A percentile compares a stretch with the other conserved stretches of the same genome.
Evolutionary conservation across 805 yeast species (phyloP).

Genomic region (Yarrowia sp.): DNA sequence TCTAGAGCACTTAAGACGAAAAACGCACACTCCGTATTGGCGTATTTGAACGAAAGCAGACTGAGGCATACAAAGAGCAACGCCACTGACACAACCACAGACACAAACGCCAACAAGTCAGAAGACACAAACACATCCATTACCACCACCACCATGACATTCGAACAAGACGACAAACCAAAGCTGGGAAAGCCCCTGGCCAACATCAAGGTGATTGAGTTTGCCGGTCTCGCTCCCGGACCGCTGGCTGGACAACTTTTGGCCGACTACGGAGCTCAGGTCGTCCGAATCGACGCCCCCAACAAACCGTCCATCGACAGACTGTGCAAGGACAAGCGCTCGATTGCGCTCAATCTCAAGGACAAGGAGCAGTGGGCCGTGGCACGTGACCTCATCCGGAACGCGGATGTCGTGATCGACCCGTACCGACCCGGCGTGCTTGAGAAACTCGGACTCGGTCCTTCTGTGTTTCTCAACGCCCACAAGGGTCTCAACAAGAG

Average conservation of each 20-base stretch:
- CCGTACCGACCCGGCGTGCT: constrained; percentile 17
- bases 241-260: constrained; percentile 30
- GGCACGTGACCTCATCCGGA: constrained; percentile 1
- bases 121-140: not conserved
- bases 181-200: constrained; percentile 27
- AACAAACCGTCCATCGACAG: constrained; percentile 20
- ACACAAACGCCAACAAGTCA: too few species aligned
- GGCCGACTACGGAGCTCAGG: constrained; percentile 30
- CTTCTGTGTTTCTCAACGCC: constrained; percentile 13
- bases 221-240: constrained; percentile 31
- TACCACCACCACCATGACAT: constrained; percentile 6
- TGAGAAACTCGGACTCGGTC: constrained; percentile 22
- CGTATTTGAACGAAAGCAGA: too few species aligned
- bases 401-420: constrained; percentile 18
- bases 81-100: too few species aligned
- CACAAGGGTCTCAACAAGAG: constrained; percentile 24
- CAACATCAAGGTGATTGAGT: constrained; percentile 29
- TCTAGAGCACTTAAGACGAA: too few species aligned
- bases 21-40: too few species aligned
- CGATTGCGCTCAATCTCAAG: constrained; percentile 25
- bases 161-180: constrained; percentile 23
- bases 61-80: too few species aligned
- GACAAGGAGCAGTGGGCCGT: constrained; percentile 9
- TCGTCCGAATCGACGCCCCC: constrained; percentile 29
- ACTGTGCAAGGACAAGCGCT: constrained; percentile 26